Evolutionary conservation across 345 rosid species (phyloP), one percentile per base, ranked within the genome.

Genomic region (Chamaenerion angustifolium): DNA sequence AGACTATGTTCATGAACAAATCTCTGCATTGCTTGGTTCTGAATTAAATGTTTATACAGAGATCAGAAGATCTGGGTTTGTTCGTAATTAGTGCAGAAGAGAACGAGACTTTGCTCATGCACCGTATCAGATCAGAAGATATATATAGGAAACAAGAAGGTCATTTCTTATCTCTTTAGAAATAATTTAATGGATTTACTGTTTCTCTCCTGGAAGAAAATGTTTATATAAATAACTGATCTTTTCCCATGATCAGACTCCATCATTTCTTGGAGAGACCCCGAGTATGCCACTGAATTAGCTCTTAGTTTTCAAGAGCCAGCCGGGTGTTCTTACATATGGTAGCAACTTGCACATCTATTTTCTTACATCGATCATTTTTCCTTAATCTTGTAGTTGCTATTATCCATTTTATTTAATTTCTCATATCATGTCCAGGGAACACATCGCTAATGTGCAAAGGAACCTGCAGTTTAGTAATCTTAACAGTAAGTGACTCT

Each of bases 201-300:
- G 37, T 31, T 31, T 31, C 3, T 31, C 37, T 31, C 37, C 4
- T 31, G 3, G 37, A 31, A 31, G 37, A 31, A 31, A 31, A 31
- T 31, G 37, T 31, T 31, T 31, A 1, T 3, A 8, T 31, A 3
- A 31, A 31, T 31, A 31, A 3, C 3, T 31, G 37, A 31, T 31
- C 37, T 31, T 31, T 31, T 8, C 37, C 37, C 7, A 5, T 5
- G n/a, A 4, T 31, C 79, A 93, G 99, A 88, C 68, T 88, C 90
- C 42, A 93, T 93, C 56, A 93, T 93, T 66, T 83, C 97, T 17
- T 93, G 96, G 99, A 82, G 94, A 79, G 99, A 93, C 64, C 88
- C 94, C 8, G 99, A 88, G 37, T 76, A 60, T 54, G 73, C 83
- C 51, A 77, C 94, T n/a, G 99, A 93, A 66, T 67, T 93, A 69